Evolutionary conservation across 106 monocot species (phyloP), one percentile per base, ranked within the genome.

Genomic region (Platanthera guangdongensis): DNA sequence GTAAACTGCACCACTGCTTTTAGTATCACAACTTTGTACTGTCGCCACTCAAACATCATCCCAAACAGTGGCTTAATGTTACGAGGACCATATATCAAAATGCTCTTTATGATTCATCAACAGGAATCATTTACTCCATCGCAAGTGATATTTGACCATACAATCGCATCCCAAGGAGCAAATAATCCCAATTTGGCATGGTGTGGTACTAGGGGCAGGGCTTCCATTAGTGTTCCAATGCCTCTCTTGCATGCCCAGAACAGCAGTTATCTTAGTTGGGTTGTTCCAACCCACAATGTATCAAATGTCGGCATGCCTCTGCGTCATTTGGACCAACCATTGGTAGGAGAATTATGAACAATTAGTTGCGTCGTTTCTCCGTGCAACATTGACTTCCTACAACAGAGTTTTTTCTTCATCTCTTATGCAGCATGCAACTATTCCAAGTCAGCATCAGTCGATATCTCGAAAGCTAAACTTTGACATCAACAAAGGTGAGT

Each of bases 401-500:
- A 51, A 72, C 19, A 45, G 18, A 52, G 3, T 39, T 47, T 13
- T 74, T 53, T 15, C 63, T 30, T 72, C 0, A 47, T 46, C 50
- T 76, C 3, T 55, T 4, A 30, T 21, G 57, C 79, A 83, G 83
- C 86, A 80, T 78, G 45, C 80, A 50, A 64, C 75, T 71, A 46
- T 78, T 47, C 68, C 77, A 74, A 73, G 46, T 50, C 82, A 83
- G 51, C 83, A 86, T 51, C 83, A 77, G 62, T 15, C 75, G 28
- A 51, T 77, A 50, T 50, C 86, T 15, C 75, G 79, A 52, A 86
- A 79, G 80, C 80, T 83, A 45, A 82, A 80, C 57, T 80, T 86
- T 78, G 86, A 86, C 59, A 86, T 86, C 77, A 86, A 86, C 80
- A 86, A 86, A 86, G 86, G 86, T 86, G 72, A 32, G 28, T 18